phyloP scores from a whole-genome alignment of 2,329 filamentous ascomycete genomes.

The Cladosporium sp. region DNA sequence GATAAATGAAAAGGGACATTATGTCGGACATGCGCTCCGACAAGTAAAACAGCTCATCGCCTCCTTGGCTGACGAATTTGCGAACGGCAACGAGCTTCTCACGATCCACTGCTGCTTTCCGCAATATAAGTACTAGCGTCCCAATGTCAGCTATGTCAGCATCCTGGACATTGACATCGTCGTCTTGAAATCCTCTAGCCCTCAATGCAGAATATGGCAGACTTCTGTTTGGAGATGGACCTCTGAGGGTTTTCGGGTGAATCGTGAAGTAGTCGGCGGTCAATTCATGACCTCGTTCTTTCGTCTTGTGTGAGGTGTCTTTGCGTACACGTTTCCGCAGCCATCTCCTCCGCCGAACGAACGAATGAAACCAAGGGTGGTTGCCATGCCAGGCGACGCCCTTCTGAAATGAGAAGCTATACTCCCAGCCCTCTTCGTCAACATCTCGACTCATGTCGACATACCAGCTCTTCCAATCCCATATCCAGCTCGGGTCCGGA shows the following conservation, averaged over 20 bases:
- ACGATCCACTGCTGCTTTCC: constrained; percentile 71
- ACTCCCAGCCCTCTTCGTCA: constrained; percentile 93
- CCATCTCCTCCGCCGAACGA: constrained; percentile 87
- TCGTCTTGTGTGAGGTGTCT: constrained; percentile 37
- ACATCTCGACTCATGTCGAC: constrained; percentile 75
- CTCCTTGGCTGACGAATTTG: constrained; percentile 73
- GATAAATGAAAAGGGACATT: constrained; percentile 84
- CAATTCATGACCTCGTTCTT: constrained; percentile 60
- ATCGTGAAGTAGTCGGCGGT: constrained; percentile 78
- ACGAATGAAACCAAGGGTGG: constrained; percentile 88
- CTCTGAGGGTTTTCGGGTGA: constrained; percentile 36
- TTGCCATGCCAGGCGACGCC: constrained; percentile 73
- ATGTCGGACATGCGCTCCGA: constrained; percentile 74
- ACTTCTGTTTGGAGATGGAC: constrained; percentile 17
- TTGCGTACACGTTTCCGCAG: constrained; percentile 72
- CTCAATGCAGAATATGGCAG: constrained; percentile 11
- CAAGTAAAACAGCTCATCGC: constrained; percentile 71
- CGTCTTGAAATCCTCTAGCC: constrained; percentile 19
- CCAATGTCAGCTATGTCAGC: constrained; percentile 63
- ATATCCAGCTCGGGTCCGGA: constrained; percentile 92
- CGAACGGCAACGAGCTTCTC: constrained; percentile 84
- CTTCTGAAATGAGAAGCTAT: constrained; percentile 75
- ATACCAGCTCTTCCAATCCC: constrained; percentile 71
- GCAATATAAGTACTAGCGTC: constrained; percentile 65
- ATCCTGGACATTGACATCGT: constrained; percentile 39